Conservation (phyloP, 1,139 yeast species). For the Suhomyces ambrosiae region DNA sequence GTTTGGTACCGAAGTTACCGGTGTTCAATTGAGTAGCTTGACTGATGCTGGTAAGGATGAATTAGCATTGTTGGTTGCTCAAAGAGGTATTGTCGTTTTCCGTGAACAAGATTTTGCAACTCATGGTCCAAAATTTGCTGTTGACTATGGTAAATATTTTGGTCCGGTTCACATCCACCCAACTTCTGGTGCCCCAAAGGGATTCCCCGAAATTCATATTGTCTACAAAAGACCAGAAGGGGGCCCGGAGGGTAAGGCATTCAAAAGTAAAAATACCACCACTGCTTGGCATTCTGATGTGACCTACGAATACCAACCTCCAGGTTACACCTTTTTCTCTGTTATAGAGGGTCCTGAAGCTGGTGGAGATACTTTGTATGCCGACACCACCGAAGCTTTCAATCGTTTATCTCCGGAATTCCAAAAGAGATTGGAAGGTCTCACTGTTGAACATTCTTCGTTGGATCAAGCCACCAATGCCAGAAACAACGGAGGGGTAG, state of each 20-base stretch:
- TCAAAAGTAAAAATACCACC: slow-evolving; percentile 25
- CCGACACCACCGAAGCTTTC: slow-evolving; percentile 30
- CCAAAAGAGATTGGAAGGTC: slow-evolving; percentile 26
- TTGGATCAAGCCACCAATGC: slow-evolving; percentile 30
- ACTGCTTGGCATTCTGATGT: slow-evolving; percentile 45
- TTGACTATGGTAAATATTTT: slow-evolving; percentile 33
- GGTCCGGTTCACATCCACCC: slow-evolving; percentile 45
- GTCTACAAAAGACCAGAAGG: slow-evolving; percentile 31
- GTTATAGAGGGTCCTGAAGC: slow-evolving; percentile 42
- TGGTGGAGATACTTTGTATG: slow-evolving; percentile 40
- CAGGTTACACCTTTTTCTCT: slow-evolving; percentile 39
- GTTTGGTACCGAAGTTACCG: slow-evolving; percentile 59
- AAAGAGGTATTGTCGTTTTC: slow-evolving; percentile 42
- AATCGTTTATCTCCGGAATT: slow-evolving; percentile 29
- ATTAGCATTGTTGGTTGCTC: slow-evolving; percentile 38
- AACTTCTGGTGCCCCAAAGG: slow-evolving; percentile 41
- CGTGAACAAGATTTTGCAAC: slow-evolving; percentile 39
- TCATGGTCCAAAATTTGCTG: slow-evolving; percentile 35
- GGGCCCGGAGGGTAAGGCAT: slow-evolving; percentile 26
- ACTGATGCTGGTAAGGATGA: slow-evolving; percentile 35
- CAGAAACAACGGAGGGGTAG: slow-evolving; percentile 39
- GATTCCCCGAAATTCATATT: slow-evolving; percentile 37
- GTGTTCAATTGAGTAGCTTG: slow-evolving; percentile 30
- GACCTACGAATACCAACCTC: slow-evolving; percentile 41
- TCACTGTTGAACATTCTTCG: slow-evolving; percentile 29